phyloP scores from a whole-genome alignment of 768 basidiomycete genomes.

The Arthromyces matolae region DNA sequence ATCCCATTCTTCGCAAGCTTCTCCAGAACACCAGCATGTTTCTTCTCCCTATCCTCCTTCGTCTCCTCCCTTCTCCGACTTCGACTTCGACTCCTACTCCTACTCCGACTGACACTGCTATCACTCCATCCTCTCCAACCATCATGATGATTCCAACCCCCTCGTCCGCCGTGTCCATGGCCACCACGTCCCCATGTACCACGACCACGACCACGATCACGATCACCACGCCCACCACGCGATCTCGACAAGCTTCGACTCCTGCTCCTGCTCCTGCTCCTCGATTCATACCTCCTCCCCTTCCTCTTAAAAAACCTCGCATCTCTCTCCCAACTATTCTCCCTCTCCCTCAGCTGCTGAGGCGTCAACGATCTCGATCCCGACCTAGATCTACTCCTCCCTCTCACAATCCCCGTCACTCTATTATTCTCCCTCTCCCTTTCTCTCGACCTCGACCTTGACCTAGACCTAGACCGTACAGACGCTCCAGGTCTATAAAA shows the following conservation, averaged over 20 bases:
- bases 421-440: neutral
- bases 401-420: conserved; percentile 4
- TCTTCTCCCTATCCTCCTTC: conserved; percentile 32
- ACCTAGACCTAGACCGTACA: neutral
- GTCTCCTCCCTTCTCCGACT: conserved; percentile 14
- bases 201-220: conserved; percentile 4
- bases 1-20: conserved; percentile 58
- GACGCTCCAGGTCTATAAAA: neutral
- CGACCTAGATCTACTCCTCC: neutral
- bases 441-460: neutral
- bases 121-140: no score
- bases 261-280: no score
- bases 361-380: neutral
- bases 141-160: no score
- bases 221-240: no score
- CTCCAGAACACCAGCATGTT: conserved; percentile 39
- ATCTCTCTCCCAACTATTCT: no score
- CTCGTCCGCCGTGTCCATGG: no score
- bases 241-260: no score
- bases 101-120: conserved; percentile 5
- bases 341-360: no score
- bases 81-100: conserved; percentile 7
- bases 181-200: conserved; percentile 21
- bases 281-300: conserved; percentile 9
- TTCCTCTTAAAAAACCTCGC: no score